Conservation (phyloP, 768 basidiomycete species). For the Ephemerocybe angulata region DNA sequence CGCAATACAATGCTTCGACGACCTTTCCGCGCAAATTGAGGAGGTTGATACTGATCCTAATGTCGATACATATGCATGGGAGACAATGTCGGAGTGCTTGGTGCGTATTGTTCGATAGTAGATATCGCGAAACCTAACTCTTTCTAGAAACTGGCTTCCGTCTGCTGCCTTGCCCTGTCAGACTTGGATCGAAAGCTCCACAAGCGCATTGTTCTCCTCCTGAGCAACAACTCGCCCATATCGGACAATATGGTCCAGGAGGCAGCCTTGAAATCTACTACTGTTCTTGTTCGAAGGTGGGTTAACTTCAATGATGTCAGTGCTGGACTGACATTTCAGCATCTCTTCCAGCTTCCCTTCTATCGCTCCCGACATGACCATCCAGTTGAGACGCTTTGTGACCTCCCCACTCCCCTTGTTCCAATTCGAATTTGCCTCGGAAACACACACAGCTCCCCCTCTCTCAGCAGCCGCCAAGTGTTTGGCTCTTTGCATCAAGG, state of each 20-base stretch:
- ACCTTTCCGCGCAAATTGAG: slow-evolving; percentile 74
- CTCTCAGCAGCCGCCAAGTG: slow-evolving; percentile 86
- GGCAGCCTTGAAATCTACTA: slow-evolving; percentile 82
- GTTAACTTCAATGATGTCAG: slow-evolving; percentile 7
- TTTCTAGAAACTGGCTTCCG: slow-evolving; percentile 75
- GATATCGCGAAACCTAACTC: background rate
- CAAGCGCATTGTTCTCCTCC: slow-evolving; percentile 62
- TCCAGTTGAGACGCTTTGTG: slow-evolving; percentile 81
- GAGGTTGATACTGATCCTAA: slow-evolving; percentile 79
- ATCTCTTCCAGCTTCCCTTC: slow-evolving; percentile 67
- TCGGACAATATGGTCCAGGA: slow-evolving; percentile 84
- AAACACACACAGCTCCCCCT: slow-evolving; percentile 71
- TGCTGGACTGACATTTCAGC: background rate
- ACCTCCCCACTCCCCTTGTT: slow-evolving; percentile 86
- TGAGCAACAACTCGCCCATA: slow-evolving; percentile 79
- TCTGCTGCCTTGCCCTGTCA: slow-evolving; percentile 71
- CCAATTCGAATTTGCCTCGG: slow-evolving; percentile 76
- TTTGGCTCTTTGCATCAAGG: slow-evolving; percentile 84
- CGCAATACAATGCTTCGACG: slow-evolving; percentile 73
- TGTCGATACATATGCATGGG: slow-evolving; percentile 86
- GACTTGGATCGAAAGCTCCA: slow-evolving; percentile 69
- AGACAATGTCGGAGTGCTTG: slow-evolving; percentile 88
- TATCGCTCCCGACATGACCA: slow-evolving; percentile 69
- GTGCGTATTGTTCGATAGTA: slow-evolving; percentile 36
- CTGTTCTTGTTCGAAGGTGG: slow-evolving; percentile 80